Conservation (phyloP, 2,329 filamentous ascomycete species). For the Paecilomyces variotii region DNA sequence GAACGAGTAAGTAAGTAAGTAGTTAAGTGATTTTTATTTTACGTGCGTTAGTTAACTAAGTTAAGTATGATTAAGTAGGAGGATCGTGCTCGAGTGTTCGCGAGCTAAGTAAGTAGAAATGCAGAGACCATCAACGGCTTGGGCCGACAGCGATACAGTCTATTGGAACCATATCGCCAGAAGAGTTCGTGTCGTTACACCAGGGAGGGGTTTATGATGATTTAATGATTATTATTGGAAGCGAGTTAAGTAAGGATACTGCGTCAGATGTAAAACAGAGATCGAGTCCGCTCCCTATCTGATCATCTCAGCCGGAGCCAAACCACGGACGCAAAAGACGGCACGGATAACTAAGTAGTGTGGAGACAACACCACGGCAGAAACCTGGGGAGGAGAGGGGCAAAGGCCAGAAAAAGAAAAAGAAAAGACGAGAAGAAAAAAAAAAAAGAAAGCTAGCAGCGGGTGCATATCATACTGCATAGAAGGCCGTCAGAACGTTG, state of each 20-base stretch:
- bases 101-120: no score
- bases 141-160: neutral
- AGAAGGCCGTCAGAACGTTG: conserved; percentile 2
- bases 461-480: neutral
- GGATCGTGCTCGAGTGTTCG: no score
- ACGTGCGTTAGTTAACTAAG: no score
- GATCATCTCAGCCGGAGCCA: neutral
- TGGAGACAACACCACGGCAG: neutral
- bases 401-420: neutral
- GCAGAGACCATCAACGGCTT: neutral
- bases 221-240: neutral
- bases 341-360: neutral
- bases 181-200: neutral
- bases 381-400: neutral
- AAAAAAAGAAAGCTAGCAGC: neutral
- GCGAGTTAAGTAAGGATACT: neutral
- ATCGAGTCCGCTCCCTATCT: neutral
- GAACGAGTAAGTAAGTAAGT: neutral
- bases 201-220: neutral
- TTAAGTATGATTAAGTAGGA: no score
- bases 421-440: neutral
- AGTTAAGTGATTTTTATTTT: neutral
- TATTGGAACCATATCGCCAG: no score
- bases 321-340: neutral
- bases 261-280: neutral